Percentiles rank a stretch among this genome's conserved stretches.
Conservation (phyloP, 768 basidiomycete genomes). For the Piloderma croceum region DNA sequence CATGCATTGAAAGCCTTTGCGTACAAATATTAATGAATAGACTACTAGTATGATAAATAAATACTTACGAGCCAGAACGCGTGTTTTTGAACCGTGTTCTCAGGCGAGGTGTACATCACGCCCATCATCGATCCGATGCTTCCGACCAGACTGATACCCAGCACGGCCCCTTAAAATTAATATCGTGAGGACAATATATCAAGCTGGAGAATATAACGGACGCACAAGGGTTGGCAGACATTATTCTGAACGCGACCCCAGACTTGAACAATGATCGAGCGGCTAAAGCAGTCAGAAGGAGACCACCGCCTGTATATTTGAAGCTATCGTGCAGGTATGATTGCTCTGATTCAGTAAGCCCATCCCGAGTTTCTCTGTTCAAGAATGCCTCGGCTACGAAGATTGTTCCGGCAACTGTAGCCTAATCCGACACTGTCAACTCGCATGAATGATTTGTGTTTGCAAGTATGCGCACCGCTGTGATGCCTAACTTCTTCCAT, state of each 20-base stretch:
- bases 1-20: conserved; percentile 74
- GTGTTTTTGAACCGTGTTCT: conserved; percentile 72
- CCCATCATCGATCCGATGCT: conserved; percentile 85
- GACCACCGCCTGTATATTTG: conserved; percentile 78
- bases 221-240: conserved; percentile 81
- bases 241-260: conserved; percentile 63
- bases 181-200: neutral
- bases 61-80: conserved; percentile 68
- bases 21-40: conserved; percentile 8
- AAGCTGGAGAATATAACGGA: conserved; percentile 4
- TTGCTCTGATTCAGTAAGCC: conserved; percentile 55
- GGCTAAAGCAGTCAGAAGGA: conserved; percentile 69
- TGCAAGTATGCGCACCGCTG: conserved; percentile 37
- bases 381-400: conserved; percentile 58
- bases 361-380: conserved; percentile 75
- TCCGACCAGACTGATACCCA: conserved; percentile 74
- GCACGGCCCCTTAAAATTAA: conserved; percentile 56
- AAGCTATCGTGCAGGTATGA: conserved; percentile 72
- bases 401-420: conserved; percentile 65
- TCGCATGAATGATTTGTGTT: neutral
- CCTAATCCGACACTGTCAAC: conserved; percentile 33
- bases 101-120: conserved; percentile 71
- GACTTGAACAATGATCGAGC: conserved; percentile 73
- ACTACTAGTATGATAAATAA: neutral
- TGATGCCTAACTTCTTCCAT: conserved; percentile 48